Base-by-base conservation (phyloP, 1,139 yeast genomes). In the Sugiyamaella castrensis region DNA sequence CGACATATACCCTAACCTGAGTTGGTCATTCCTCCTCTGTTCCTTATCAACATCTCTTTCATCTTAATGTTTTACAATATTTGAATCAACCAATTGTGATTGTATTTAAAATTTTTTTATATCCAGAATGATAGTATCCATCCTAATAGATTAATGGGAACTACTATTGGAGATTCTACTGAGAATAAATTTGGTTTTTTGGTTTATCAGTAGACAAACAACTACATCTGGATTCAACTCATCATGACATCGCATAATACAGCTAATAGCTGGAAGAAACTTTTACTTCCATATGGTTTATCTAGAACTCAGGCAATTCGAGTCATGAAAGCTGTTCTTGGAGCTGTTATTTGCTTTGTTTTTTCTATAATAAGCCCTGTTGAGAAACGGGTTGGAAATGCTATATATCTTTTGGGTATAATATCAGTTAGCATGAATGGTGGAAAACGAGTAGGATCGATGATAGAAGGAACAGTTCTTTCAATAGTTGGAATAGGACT, bases 361-460 rank as follows among this genome's bases (percentile, higher is more conserved):
- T 44, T 53, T 27, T 41, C 44, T 37, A 39, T 53, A 33, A 53
- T 50, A 7, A 40, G 41, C 16, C 38, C 48, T 1, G 40, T 52
- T n/a, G 43, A 37, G 30, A 32, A 37, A 15, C 42, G 29, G 11
- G 47, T 75, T n/a, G 79, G 79, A 2, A 55, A 59, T 1, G 70
- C 73, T 37, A 71, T 75, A 1, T 72, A 74, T 12, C 67, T 76
- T 68, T 58, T 73, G 27, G 73, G 76, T 0, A 55, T 76, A 37
- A 67, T 73, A 2, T 69, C 77, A 1, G 78, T 74, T 12, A 72
- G 73, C 56, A 71, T 73, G 30, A 77, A 75, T 56, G 79, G 79
- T 1, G 79, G 79, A 0, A 65, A 78, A 51, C 65, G 80, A 40
- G 65, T 73, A 1, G 76, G 79, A 30, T 71, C 75, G 9, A 74